Evolutionary conservation across 306 rosid genomes (phyloP).

Genomic region (Medicago lupulina): DNA sequence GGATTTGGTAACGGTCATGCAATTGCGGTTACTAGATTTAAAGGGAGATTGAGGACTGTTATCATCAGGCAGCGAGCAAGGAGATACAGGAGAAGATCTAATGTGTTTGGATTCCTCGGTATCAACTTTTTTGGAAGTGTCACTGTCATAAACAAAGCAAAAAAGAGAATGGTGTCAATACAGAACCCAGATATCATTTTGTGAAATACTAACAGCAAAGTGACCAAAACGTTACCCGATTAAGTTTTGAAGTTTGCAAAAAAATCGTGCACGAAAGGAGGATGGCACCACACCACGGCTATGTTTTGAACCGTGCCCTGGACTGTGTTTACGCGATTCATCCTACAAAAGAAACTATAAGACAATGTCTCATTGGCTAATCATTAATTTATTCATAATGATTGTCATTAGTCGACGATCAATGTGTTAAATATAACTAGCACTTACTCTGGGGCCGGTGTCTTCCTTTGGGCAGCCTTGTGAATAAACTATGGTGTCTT

Average conservation of each 20-base stretch:
- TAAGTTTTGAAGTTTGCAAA: conserved; percentile 43
- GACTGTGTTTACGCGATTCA: conserved; percentile 48
- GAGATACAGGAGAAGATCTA: conserved; percentile 43
- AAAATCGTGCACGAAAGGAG: conserved; percentile 43
- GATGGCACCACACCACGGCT: conserved; percentile 42
- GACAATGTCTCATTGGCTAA: conserved; percentile 18
- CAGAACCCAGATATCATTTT: conserved; percentile 1
- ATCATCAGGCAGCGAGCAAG: conserved; percentile 36
- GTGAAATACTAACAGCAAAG: conserved; percentile 18
- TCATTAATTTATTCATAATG: conserved; percentile 30
- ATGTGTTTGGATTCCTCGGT: conserved; percentile 40
- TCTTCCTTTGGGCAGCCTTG: conserved; percentile 51
- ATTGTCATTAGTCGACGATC: conserved; percentile 20
- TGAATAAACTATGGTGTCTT: conserved; percentile 47
- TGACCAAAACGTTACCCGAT: conserved; percentile 50
- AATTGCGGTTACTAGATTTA: conserved; percentile 40
- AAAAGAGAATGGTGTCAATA: conserved; percentile 19
- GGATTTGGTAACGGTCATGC: conserved; percentile 49
- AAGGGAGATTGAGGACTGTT: conserved; percentile 47
- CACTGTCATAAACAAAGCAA: conserved; percentile 53
- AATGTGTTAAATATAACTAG: conserved; percentile 24
- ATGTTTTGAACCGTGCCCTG: conserved; percentile 40
- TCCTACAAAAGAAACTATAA: conserved; percentile 54
- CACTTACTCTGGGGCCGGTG: conserved; percentile 58
- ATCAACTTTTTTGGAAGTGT: conserved; percentile 47